Conservation (phyloP, 176 grass and related monocot species). For the Lolium perenne region DNA sequence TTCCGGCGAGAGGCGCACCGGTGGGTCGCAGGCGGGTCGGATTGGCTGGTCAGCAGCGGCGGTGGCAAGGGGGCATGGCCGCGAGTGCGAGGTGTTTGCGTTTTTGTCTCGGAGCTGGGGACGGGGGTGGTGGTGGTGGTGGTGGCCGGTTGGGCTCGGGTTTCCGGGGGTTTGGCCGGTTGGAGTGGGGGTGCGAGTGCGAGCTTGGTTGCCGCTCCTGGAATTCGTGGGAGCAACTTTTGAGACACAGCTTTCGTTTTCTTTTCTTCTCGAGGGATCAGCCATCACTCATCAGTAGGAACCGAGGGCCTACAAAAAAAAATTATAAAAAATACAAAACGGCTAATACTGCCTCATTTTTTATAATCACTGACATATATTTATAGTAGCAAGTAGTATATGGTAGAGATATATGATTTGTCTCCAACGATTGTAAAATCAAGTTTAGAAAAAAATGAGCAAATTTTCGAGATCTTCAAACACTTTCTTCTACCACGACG, state of each 20-base stretch:
- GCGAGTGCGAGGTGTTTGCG: constrained; percentile 9
- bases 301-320: too few relatives aligned
- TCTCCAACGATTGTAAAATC: too few relatives aligned
- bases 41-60: constrained; percentile 18
- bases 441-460: too few relatives aligned
- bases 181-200: background rate
- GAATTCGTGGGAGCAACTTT: constrained; percentile 66
- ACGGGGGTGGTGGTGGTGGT: background rate
- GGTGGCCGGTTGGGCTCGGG: constrained; percentile 33
- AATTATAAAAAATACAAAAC: too few relatives aligned
- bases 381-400: too few relatives aligned
- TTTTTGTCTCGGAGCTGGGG: background rate
- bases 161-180: constrained; percentile 37
- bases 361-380: too few relatives aligned
- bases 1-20: background rate
- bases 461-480: too few relatives aligned
- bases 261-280: background rate
- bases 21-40: background rate
- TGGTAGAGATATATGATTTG: too few relatives aligned
- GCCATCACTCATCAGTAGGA: too few relatives aligned
- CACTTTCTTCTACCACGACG: too few relatives aligned
- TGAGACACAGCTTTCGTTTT: background rate
- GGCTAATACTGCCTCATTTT: too few relatives aligned
- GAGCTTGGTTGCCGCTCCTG: constrained; percentile 45
- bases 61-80: constrained; percentile 22